Evolutionary conservation across 768 basidiomycete genomes (phyloP).

Genomic region (Xerocomus brunneocitrinus): DNA sequence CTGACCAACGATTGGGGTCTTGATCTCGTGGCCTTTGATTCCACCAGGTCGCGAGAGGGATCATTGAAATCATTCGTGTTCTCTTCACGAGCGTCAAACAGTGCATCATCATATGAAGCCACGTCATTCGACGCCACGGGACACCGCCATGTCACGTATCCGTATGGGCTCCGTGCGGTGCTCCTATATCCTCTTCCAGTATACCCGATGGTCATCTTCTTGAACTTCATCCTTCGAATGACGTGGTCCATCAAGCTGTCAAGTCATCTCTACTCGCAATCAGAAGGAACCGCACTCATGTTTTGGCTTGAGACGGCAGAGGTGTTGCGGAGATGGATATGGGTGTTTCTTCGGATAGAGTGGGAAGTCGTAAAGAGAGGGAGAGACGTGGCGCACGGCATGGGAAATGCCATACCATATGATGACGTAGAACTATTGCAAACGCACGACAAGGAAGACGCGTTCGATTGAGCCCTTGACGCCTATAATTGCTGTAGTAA

Average conservation of each 20-base stretch:
- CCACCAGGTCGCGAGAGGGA: slow-evolving; percentile 25
- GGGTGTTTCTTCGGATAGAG: slow-evolving; percentile 95
- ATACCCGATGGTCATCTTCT: slow-evolving; percentile 77
- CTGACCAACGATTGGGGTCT: slow-evolving; percentile 98
- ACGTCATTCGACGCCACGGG: slow-evolving; percentile 8
- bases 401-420: slow-evolving; percentile 3
- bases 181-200: slow-evolving; percentile 77
- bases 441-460: slow-evolving; percentile 10
- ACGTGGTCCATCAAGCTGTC: slow-evolving; percentile 93
- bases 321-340: slow-evolving; percentile 89
- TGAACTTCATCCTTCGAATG: slow-evolving; percentile 86
- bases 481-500: slow-evolving; percentile 9
- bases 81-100: neutral
- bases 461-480: slow-evolving; percentile 15
- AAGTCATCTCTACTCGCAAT: slow-evolving; percentile 71
- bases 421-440: slow-evolving; percentile 15
- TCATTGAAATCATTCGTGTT: slow-evolving; percentile 32
- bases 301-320: slow-evolving; percentile 92
- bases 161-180: slow-evolving; percentile 69
- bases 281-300: slow-evolving; percentile 77
- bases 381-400: slow-evolving; percentile 6
- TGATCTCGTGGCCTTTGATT: slow-evolving; percentile 51
- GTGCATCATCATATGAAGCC: neutral
- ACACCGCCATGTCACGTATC: slow-evolving; percentile 33
- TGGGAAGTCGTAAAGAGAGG: slow-evolving; percentile 84